phyloP scores from a whole-genome alignment of 2,329 filamentous ascomycete genomes.

The Alternaria gansuensis region DNA sequence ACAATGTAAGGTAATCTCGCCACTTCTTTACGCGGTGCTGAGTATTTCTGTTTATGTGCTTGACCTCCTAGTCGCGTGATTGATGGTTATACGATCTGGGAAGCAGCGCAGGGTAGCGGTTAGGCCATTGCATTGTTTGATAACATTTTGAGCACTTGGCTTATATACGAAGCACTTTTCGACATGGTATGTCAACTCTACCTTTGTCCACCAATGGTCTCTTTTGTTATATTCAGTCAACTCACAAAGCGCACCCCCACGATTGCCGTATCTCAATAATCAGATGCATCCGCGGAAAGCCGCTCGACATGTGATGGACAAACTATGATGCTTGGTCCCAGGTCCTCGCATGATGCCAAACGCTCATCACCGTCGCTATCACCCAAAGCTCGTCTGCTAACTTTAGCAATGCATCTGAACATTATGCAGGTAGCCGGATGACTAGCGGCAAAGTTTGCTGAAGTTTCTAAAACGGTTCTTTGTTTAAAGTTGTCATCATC shows the following conservation, averaged over 20 bases:
- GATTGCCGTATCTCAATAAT: background rate
- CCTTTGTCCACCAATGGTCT: too few species aligned
- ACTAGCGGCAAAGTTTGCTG: too few species aligned
- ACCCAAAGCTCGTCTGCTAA: background rate
- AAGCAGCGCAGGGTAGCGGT: background rate
- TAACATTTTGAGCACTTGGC: background rate
- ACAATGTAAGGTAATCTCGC: background rate
- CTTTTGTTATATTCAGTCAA: background rate
- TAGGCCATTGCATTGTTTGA: background rate
- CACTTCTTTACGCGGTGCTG: background rate
- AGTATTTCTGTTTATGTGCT: background rate
- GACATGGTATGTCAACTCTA: background rate
- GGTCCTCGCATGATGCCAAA: background rate
- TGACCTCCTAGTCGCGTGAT: background rate
- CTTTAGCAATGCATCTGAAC: background rate
- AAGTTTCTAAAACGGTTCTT: background rate
- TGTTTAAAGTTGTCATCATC: background rate
- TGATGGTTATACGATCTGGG: background rate
- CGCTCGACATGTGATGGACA: background rate
- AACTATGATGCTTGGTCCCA: background rate
- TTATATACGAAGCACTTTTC: background rate
- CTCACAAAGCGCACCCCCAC: background rate
- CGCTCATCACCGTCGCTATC: background rate
- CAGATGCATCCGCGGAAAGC: background rate
- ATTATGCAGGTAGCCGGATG: background rate